phyloP scores from a whole-genome alignment of 495 filamentous ascomycete genomes.

The Podospora pseudocomata region DNA sequence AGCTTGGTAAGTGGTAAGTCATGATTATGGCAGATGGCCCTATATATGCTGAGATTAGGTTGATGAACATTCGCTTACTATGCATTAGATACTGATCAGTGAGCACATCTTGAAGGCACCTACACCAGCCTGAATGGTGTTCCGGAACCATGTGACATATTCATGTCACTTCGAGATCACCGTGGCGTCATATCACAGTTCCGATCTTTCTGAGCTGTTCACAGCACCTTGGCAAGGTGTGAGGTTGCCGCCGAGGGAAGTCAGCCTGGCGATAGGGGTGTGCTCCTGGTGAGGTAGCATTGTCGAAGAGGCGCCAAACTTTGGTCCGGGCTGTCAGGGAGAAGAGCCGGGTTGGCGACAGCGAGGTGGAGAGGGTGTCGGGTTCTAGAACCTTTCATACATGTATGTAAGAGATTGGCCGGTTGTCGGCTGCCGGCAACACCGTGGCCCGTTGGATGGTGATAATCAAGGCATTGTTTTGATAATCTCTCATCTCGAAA shows the following conservation, averaged over 20 bases:
- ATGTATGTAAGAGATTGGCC: neutral
- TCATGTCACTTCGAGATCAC: too few relatives aligned
- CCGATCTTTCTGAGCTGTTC: too few relatives aligned
- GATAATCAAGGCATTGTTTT: neutral
- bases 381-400: neutral
- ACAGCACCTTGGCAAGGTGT: neutral
- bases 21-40: too few relatives aligned
- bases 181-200: too few relatives aligned
- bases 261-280: too few relatives aligned
- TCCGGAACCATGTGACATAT: too few relatives aligned
- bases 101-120: too few relatives aligned
- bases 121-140: too few relatives aligned
- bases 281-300: neutral
- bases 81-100: too few relatives aligned
- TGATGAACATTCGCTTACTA: too few relatives aligned
- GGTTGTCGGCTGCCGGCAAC: neutral
- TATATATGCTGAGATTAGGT: too few relatives aligned
- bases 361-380: neutral
- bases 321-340: neutral
- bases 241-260: neutral
- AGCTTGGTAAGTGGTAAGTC: too few relatives aligned
- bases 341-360: neutral
- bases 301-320: neutral
- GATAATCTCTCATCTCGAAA: neutral
- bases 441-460: neutral